phyloP scores from a whole-genome alignment of 805 yeast species.

The Spathaspora gorwiae region DNA sequence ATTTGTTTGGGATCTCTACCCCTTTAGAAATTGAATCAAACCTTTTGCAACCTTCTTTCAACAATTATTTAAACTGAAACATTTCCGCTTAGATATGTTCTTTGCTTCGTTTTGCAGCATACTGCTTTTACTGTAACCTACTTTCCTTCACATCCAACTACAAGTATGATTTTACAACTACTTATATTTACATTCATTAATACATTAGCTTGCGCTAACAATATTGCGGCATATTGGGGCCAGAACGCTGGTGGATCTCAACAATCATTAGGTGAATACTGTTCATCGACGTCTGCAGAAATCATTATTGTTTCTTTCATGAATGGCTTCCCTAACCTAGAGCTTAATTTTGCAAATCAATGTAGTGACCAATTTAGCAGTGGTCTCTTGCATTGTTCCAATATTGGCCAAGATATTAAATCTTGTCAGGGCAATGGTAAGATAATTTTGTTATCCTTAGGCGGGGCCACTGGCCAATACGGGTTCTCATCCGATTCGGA shows the following conservation, averaged over 20 bases:
- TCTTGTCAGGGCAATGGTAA: conserved; percentile 73
- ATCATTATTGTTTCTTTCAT: conserved; percentile 67
- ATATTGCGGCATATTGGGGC: conserved; percentile 87
- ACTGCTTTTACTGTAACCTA: background rate
- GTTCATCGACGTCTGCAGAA: conserved; percentile 63
- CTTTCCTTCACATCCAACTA: background rate
- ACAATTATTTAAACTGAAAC: no score
- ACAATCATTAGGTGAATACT: conserved; percentile 41
- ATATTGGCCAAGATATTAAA: conserved; percentile 53
- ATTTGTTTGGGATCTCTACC: no score
- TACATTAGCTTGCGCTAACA: conserved; percentile 17
- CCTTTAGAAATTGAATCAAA: no score
- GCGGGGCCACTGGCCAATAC: conserved; percentile 37
- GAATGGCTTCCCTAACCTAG: conserved; percentile 44
- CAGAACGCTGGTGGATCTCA: conserved; percentile 44
- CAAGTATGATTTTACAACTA: background rate
- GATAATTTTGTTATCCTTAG: conserved; percentile 67
- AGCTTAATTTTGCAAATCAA: conserved; percentile 16
- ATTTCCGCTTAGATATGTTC: no score
- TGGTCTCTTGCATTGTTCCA: conserved; percentile 36
- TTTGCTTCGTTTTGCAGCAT: no score
- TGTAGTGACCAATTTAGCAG: conserved; percentile 23
- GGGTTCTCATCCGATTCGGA: conserved; percentile 49
- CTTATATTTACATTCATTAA: background rate
- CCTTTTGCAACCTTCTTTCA: no score